Evolutionary conservation across 176 grass and related monocot genomes (phyloP).

Genomic region (Dendrocalamus sinicus): DNA sequence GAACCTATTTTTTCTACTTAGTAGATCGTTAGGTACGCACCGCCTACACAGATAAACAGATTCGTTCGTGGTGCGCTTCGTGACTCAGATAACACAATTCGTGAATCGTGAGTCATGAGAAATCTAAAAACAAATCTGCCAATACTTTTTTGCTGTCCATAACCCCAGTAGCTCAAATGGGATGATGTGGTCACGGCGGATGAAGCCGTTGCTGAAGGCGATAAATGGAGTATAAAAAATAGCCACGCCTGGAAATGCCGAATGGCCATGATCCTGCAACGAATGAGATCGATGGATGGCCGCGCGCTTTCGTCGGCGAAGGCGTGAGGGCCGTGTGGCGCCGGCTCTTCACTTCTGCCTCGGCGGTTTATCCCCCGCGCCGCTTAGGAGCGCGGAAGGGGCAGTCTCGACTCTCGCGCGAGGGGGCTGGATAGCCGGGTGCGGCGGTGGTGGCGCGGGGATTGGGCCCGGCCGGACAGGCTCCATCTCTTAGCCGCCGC

Average conservation of each 20-base stretch:
- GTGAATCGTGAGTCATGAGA: not conserved
- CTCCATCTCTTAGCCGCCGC: too few relatives aligned
- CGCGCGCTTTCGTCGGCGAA: not conserved
- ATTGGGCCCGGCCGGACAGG: too few relatives aligned
- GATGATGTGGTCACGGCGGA: not conserved
- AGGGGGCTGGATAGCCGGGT: too few relatives aligned
- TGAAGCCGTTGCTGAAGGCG: not conserved
- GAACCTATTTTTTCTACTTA: not conserved
- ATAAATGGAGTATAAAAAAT: not conserved
- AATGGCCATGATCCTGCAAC: not conserved
- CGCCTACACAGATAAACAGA: not conserved
- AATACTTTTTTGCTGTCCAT: not conserved
- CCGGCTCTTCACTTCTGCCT: not conserved
- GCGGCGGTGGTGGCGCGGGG: too few relatives aligned
- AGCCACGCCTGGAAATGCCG: not conserved
- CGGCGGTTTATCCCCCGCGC: not conserved
- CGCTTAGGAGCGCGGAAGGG: too few relatives aligned
- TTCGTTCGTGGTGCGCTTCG: conserved; percentile 1
- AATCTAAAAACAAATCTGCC: too few relatives aligned
- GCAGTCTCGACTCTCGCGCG: too few relatives aligned
- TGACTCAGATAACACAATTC: not conserved
- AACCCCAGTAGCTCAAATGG: not conserved
- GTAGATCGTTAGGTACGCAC: not conserved
- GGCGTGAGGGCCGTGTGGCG: not conserved
- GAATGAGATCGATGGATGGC: not conserved